phyloP scores from a whole-genome alignment of 352 stramenopile genomes.

The Phytophthora sansomeana region DNA sequence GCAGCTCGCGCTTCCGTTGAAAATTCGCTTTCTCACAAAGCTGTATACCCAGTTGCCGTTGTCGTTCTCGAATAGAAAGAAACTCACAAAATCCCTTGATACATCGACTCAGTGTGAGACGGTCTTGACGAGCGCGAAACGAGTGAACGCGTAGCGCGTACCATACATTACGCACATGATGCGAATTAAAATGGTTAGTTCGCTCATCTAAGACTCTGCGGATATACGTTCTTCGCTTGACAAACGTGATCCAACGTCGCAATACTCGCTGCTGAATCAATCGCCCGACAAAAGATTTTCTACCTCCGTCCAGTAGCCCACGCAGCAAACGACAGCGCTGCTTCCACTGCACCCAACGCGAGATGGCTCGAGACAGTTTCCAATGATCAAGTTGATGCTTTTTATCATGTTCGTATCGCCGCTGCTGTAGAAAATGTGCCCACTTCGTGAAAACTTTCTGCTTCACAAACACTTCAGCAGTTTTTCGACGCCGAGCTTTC shows the following conservation, averaged over 20 bases:
- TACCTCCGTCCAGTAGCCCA: slow-evolving; percentile 10
- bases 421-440: slow-evolving; percentile 9
- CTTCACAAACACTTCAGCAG: slow-evolving; percentile 30
- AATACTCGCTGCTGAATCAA: slow-evolving; percentile 40
- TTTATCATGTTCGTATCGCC: slow-evolving; percentile 26
- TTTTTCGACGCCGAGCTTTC: slow-evolving; percentile 14
- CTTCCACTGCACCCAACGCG: slow-evolving; percentile 8
- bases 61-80: slow-evolving; percentile 13
- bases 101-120: slow-evolving; percentile 10
- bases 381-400: slow-evolving; percentile 21
- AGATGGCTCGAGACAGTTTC: slow-evolving; percentile 26
- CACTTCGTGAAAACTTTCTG: slow-evolving; percentile 30
- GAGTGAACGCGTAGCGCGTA: slow-evolving; percentile 23
- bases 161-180: slow-evolving; percentile 21
- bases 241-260: slow-evolving; percentile 38
- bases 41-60: slow-evolving; percentile 5
- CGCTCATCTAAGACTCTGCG: neutral
- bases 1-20: slow-evolving; percentile 15
- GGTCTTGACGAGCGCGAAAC: slow-evolving; percentile 26
- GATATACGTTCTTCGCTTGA: slow-evolving; percentile 17
- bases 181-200: neutral
- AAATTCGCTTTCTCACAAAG: slow-evolving; percentile 4
- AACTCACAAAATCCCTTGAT: slow-evolving; percentile 17
- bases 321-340: slow-evolving; percentile 5
- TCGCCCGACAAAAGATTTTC: slow-evolving; percentile 32